Base-by-base conservation (phyloP, 768 basidiomycete genomes). In the Sarcodon sp. region DNA sequence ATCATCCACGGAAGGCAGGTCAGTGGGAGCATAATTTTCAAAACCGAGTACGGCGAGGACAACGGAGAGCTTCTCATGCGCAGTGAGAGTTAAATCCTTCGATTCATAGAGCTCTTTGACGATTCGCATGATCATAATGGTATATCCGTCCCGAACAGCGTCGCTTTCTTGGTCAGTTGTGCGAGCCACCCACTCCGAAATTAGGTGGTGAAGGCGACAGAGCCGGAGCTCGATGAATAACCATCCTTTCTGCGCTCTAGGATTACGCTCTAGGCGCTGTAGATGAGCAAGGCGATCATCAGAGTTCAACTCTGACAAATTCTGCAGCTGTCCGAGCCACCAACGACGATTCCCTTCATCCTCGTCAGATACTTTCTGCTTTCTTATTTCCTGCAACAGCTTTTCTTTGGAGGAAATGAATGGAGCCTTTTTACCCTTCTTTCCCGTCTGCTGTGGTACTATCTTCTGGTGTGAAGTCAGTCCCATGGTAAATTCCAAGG, bases 111-210 rank as follows among this genome's bases (percentile, higher is more conserved):
- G 62, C 13, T 69, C 69, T 54, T 73, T 73, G 47, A 78, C 60
- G 45, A 67, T 60, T 21, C 71, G 66, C 58, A 83, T 68, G 47
- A 79, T 61, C 3, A 62, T 51, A 13, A 80, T 62, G 1, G 64
- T 60, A 55, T 70, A 71, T 47, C 55, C 59, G 55, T 84, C 79
- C 41, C 70, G 66, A 21, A 68, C 61, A 10, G 53, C 45, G 6
- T 38, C 43, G 1, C 64, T 61, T 7, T 72, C 71, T 5, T 58
- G 63, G 8, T 63, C 57, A 41, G 15, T 13, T 1, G 64, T 47
- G 45, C 77, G 68, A 34, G 66, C 66, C 35, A 76, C 68, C 83
- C 83, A 85, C 33, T 55, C 52, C 35, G 57, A 55, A 33, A 83
- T 60, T 46, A 72, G 63, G 4, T 80, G 65, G 51, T 84, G 67